Base-by-base conservation (phyloP, 208 protist species). In the Vickermania spadyakhi region DNA sequence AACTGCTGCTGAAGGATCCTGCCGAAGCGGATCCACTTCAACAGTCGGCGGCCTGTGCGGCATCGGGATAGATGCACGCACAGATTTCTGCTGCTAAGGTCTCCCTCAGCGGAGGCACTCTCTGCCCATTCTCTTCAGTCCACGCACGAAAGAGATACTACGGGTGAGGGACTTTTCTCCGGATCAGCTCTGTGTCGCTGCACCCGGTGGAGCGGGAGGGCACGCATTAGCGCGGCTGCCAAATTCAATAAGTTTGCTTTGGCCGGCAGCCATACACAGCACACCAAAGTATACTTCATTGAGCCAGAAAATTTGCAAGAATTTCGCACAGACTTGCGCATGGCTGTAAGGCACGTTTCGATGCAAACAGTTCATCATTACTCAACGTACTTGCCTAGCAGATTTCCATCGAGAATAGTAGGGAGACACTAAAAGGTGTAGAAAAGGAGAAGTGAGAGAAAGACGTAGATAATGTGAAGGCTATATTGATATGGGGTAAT, bases 151-250 rank as follows among this genome's bases (percentile, higher is more conserved):
- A 49, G 60, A 18, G 26, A 18, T 7, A 42, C 26, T 14, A 21
- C 62, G 75, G 75, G 69, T 70, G 79, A 86, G 79, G 79, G 79
- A 86, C 79, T 86, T 86, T 86, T 71, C 79, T 86, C 79, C 59
- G 79, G 75, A 81, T 74, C 75, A 65, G 70, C 70, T 31, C 58
- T 27, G 30, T 49, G 52, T 11, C 21, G 7, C 51, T 22, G 51
- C 51, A 27, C 51, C 56, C 62, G 30, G 54, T 60, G 27, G 3
- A 60, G 58, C 55, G 55, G 28, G 14, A 41, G 5, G 27, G 14
- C 55, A 29, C 55, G 14, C 28, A 29, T n/a, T n/a, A 14, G 55
- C 28, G 18, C 13, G 29, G 64, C 68, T 68, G 69, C 63, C 69
- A 59, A 31, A 45, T 66, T 55, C 61, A 82, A 82, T 63, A 71